Evolutionary conservation across 495 filamentous ascomycete species (phyloP).

Genomic region (Parachaetomium inaequale): DNA sequence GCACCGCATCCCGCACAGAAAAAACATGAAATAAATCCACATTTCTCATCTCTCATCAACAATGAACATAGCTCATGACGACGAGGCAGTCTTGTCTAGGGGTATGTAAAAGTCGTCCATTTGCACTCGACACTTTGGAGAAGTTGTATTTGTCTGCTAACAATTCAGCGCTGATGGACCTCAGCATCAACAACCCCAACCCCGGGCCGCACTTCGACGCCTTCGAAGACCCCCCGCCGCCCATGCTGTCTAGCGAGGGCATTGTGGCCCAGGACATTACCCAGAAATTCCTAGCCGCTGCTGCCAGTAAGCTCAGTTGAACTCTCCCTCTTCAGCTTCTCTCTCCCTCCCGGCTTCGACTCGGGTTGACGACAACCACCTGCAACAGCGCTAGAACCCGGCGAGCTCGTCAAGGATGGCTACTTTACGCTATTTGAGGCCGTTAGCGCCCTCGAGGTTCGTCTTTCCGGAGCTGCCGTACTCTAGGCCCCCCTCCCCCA

Average conservation of each 20-base stretch:
- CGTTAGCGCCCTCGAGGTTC: conserved; percentile 90
- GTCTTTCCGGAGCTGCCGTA: neutral
- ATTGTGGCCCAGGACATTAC: conserved; percentile 72
- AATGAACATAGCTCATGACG: neutral
- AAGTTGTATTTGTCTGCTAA: neutral
- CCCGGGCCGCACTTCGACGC: neutral
- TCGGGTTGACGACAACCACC: neutral
- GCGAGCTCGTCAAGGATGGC: conserved; percentile 90
- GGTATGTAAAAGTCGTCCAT: neutral
- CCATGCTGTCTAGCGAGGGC: conserved; percentile 42
- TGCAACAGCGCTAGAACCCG: conserved; percentile 62
- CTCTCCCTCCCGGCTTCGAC: neutral
- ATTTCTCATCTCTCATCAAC: too few species aligned
- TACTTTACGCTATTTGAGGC: conserved; percentile 90
- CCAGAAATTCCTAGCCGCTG: conserved; percentile 64
- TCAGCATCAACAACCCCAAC: conserved; percentile 30
- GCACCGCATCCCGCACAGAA: neutral
- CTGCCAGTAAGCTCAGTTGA: conserved; percentile 53
- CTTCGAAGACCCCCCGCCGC: conserved; percentile 26
- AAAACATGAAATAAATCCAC: neutral
- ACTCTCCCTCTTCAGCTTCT: neutral
- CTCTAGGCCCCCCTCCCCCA: too few species aligned
- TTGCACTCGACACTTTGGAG: neutral
- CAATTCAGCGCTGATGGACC: conserved; percentile 20
- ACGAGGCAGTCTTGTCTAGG: neutral